Evolutionary conservation across 345 rosid species (phyloP).

Genomic region (Pelargonium nanum): DNA sequence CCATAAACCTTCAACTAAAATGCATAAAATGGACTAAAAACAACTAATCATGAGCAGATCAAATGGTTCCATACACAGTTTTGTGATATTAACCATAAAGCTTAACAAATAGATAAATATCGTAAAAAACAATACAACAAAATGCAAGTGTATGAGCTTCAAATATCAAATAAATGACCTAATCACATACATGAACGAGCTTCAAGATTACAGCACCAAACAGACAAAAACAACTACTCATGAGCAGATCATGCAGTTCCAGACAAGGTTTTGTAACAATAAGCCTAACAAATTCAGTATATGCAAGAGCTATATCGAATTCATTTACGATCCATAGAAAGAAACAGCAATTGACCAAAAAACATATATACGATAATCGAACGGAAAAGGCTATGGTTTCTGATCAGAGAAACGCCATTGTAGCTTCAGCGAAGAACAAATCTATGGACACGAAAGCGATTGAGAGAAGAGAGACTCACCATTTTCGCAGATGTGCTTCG

Average conservation of each 20-base stretch:
- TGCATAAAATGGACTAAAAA: background rate
- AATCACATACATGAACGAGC: too few species aligned
- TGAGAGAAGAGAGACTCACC: background rate
- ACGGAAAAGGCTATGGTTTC: background rate
- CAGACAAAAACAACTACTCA: background rate
- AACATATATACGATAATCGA: background rate
- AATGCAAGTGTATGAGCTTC: too few species aligned
- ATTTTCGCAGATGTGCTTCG: background rate
- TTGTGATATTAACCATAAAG: background rate
- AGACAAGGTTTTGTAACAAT: too few species aligned
- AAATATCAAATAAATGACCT: too few species aligned
- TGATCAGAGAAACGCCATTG: background rate
- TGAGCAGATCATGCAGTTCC: background rate
- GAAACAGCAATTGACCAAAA: background rate
- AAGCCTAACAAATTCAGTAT: background rate
- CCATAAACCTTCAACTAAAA: background rate
- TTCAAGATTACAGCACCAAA: too few species aligned
- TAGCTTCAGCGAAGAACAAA: background rate
- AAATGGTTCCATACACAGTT: background rate
- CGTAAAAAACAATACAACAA: too few species aligned
- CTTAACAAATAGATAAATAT: too few species aligned
- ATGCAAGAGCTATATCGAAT: too few species aligned
- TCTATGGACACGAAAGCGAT: background rate
- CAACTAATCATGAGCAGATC: background rate
- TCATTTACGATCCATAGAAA: too few species aligned